Evolutionary conservation across 441 rosid species (phyloP).

Genomic region (Kokia cookei): DNA sequence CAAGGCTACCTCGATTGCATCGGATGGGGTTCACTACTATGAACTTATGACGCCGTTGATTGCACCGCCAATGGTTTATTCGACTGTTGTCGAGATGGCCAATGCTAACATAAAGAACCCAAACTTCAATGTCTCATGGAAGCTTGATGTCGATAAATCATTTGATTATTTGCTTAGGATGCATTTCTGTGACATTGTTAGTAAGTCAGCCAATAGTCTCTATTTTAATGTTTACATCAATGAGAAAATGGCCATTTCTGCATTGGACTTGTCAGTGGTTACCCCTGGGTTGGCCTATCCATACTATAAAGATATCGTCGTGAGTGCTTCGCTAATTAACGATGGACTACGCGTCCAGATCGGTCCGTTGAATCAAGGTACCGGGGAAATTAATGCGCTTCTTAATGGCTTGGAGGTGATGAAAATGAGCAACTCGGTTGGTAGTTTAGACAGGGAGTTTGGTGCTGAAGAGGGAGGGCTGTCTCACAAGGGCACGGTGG

Average conservation of each 20-base stretch:
- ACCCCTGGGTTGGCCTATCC: conserved; percentile 41
- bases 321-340: conserved; percentile 42
- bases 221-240: conserved; percentile 83
- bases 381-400: conserved; percentile 53
- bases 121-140: conserved; percentile 74
- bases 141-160: conserved; percentile 45
- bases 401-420: conserved; percentile 76
- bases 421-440: conserved; percentile 75
- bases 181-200: conserved; percentile 83
- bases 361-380: conserved; percentile 60
- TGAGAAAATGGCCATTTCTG: conserved; percentile 58
- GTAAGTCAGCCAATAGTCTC: conserved; percentile 59
- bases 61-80: conserved; percentile 62
- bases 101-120: conserved; percentile 34
- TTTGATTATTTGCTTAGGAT: conserved; percentile 55
- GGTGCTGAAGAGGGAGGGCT: conserved; percentile 64
- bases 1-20: conserved; percentile 25
- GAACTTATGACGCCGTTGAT: conserved; percentile 44
- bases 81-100: conserved; percentile 68
- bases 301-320: conserved; percentile 67
- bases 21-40: conserved; percentile 44
- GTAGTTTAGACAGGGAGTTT: conserved; percentile 85
- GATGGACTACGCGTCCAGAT: conserved; percentile 51
- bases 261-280: conserved; percentile 56
- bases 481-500: conserved; percentile 43